These are phyloP conservation scores for Backusella morwellensis DNA, from an alignment of 192 early-diverging fungal species.

Conservation along the genomic window DNA sequence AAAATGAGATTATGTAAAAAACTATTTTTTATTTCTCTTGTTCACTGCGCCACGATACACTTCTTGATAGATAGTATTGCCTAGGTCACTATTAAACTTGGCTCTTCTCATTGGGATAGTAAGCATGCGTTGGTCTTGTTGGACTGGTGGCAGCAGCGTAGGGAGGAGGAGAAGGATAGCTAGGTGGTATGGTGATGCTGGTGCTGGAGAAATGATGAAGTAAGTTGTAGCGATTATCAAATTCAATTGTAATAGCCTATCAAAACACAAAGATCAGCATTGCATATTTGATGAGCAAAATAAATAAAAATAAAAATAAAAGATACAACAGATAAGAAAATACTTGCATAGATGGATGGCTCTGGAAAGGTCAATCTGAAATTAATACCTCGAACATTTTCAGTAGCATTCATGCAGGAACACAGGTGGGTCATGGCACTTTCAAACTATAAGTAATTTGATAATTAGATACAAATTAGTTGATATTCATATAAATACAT, in stretches of 20 bases:
- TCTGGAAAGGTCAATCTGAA: constrained; percentile 24
- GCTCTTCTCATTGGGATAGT: constrained; percentile 14
- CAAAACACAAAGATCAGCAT: neutral
- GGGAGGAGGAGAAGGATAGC: constrained; percentile 4
- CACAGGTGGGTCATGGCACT: constrained; percentile 25
- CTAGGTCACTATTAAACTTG: neutral
- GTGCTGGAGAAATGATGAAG: constrained; percentile 24
- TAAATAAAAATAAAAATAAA: too few relatives aligned
- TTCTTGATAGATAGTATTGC: neutral
- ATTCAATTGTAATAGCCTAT: constrained; percentile 31
- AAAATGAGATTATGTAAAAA: neutral
- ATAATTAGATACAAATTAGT: neutral
- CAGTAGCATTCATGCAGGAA: constrained; percentile 34
- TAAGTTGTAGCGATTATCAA: constrained; percentile 28
- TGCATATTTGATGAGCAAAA: neutral
- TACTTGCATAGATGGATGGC: constrained; percentile 11
- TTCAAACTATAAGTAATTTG: constrained; percentile 21
- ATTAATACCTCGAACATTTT: constrained; percentile 35
- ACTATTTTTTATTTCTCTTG: neutral
- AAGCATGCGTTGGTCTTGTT: neutral
- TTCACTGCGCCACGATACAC: neutral
- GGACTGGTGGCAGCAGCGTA: neutral
- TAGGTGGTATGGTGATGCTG: neutral
- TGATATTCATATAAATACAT: neutral
- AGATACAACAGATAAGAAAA: neutral